A percentile compares a stretch with the other conserved stretches of the same genome.
Conservation (phyloP, 345 rosid genomes). For the Camelina laxa region DNA sequence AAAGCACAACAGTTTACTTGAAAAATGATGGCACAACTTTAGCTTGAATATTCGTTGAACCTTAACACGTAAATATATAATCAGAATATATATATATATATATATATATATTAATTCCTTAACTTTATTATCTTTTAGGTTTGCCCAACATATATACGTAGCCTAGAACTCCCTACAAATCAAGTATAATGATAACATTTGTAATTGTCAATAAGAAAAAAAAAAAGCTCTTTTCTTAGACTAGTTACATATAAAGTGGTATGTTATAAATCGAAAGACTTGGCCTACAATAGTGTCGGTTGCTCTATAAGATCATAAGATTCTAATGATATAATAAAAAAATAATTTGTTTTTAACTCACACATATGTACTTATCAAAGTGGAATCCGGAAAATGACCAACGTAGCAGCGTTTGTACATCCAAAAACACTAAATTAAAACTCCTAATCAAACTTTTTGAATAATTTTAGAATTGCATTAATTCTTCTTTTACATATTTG, state of each 20-base stretch:
- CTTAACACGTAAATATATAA: conserved; percentile 5
- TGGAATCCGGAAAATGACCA: background rate
- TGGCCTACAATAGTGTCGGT: no score
- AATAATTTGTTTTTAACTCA: background rate
- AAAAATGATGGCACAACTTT: background rate
- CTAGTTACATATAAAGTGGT: no score
- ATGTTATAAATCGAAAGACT: no score
- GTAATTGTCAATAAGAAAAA: no score
- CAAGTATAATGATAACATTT: no score
- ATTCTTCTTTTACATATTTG: background rate
- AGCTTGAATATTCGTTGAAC: conserved; percentile 7
- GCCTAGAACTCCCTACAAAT: no score
- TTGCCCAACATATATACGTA: background rate
- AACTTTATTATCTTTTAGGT: background rate
- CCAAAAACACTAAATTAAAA: background rate
- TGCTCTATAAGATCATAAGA: no score
- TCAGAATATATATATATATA: background rate
- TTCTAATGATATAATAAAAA: no score
- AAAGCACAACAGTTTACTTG: conserved; percentile 16
- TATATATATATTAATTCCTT: background rate
- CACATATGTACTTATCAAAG: background rate
- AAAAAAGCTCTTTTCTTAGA: no score
- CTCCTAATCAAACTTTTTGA: background rate
- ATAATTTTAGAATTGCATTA: background rate
- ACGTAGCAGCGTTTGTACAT: no score